Base-by-base conservation (phyloP, 768 basidiomycete species). In the Panellus pusillus region DNA sequence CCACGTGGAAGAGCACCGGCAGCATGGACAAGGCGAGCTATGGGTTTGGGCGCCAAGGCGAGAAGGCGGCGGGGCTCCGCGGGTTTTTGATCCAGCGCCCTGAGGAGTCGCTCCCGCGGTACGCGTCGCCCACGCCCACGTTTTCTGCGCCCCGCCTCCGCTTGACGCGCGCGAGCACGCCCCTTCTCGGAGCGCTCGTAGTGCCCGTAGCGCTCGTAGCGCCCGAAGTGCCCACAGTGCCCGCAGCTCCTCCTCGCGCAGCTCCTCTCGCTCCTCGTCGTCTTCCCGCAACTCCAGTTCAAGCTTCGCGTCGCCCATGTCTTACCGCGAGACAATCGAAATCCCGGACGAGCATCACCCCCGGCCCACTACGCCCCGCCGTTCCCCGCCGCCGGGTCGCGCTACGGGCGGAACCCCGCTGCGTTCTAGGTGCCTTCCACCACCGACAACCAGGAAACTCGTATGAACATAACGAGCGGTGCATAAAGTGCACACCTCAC, bases 41-140 rank as follows among this genome's bases (percentile, higher is more conserved):
- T 65, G 91, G 92, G 1, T 94, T 93, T 61, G 92, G 91, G 15
- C 76, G 82, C 46, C 89, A 91, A 65, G 91, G 81, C 18, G 88
- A 92, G 76, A 91, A 87, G 72, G 77, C 78, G 37, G 90, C 90
- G 5, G 86, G 77, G 4, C 72, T 87, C 35, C 44, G 50, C 62
- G 83, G 83, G 4, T 85, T 81, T 68, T 51, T 82, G 32, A 73
- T 87, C 59, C 76, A 79, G 43, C 79, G 70, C 60, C 87, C 87
- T 0, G 70, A 72, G 9, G 84, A 87, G 65, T 74, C 80, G 6
- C 74, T 82, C 20, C 76, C 85, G 2, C 77, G 74, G 37, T 79
- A 84, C 59, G 74, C 73, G 7, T 67, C 80, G 11, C 73, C 74
- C 11, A 58, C 67, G 2, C 68, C 68, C 0, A 61, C 52, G 4